Base-by-base conservation (phyloP, 208 protist species). In the Acanthamoeba culbertsoni region DNA sequence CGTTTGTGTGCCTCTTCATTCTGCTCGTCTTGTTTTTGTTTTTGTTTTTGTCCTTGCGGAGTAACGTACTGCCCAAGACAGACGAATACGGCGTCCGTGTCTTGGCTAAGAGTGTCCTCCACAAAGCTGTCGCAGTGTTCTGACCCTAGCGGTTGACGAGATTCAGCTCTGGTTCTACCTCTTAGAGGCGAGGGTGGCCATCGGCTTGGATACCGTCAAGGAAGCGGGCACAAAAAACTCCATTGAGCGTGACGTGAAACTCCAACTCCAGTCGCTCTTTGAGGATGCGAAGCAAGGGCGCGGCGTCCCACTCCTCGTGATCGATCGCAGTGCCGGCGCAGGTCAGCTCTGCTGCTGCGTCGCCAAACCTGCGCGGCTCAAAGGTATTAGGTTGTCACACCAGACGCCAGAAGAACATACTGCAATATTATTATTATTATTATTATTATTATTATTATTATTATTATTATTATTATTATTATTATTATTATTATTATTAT, bases 31-130 rank as follows among this genome's bases (percentile, higher is more conserved):
- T n/a, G n/a, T n/a, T n/a, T n/a, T n/a, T n/a, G n/a, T n/a, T n/a
- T n/a, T n/a, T n/a, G n/a, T n/a, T n/a, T n/a, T n/a, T n/a, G n/a
- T n/a, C n/a, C n/a, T n/a, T n/a, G n/a, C n/a, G n/a, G 40, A 18
- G n/a, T 0, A 28, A 35, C 68, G 7, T 79, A 79, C 68, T 84
- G 73, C 8, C 73, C 73, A 8, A 84, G 42, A 26, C 73, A 84
- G 33, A 84, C 35, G 73, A 84, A 84, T 28, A 84, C 73, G n/a
- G 73, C 73, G 31, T 84, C 73, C 0, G 73, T 84, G 28, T 84
- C 43, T 14, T 84, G 73, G 45, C 73, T 84, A 3, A n/a, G 42
- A 10, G 73, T n/a, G 23, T 84, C 73, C 18, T 55, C 73, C 20
- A 43, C 8, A 55, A 26, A 84, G 73, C 45, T 20, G 1, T 33